Evolutionary conservation across 805 yeast species (phyloP).

Genomic region (Ogataea methylovora): DNA sequence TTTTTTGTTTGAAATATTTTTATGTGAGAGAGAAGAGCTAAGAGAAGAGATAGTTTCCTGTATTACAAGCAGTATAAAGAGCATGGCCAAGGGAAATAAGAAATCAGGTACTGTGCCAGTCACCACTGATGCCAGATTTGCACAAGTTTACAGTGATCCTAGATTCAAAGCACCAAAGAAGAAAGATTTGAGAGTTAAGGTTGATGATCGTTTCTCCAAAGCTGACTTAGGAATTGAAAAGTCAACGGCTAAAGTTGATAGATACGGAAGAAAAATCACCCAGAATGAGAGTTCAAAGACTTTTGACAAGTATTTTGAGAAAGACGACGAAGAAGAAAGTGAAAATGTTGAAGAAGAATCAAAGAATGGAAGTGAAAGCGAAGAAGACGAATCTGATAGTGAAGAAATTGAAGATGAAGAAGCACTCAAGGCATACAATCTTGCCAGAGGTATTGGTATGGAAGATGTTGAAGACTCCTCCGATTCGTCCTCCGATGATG

Average conservation of each 20-base stretch:
- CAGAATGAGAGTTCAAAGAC: constrained; percentile 34
- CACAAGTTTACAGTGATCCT: constrained; percentile 78
- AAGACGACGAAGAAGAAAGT: constrained; percentile 25
- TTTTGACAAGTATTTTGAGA: constrained; percentile 59
- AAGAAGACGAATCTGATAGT: constrained; percentile 34
- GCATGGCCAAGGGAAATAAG: constrained; percentile 5
- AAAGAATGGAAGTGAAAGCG: constrained; percentile 36
- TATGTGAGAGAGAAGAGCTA: neutral
- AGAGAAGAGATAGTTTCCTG: too few relatives aligned
- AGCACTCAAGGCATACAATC: constrained; percentile 9
- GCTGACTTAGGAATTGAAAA: constrained; percentile 55
- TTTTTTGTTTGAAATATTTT: neutral
- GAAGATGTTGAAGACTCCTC: constrained; percentile 35
- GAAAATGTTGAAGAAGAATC: constrained; percentile 26
- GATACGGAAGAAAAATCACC: constrained; percentile 73
- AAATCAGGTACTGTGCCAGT: constrained; percentile 22
- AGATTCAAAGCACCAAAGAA: constrained; percentile 71
- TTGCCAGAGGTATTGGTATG: constrained; percentile 6
- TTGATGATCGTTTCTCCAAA: constrained; percentile 78
- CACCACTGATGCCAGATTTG: constrained; percentile 68
- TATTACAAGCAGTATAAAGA: too few relatives aligned
- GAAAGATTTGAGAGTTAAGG: constrained; percentile 62
- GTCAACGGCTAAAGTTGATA: constrained; percentile 65
- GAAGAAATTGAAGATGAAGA: constrained; percentile 29
- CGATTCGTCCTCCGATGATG: constrained; percentile 30